These are phyloP conservation scores for Rhizophora apiculata DNA, from an alignment of 345 rosid species.

Conservation along the genomic window DNA sequence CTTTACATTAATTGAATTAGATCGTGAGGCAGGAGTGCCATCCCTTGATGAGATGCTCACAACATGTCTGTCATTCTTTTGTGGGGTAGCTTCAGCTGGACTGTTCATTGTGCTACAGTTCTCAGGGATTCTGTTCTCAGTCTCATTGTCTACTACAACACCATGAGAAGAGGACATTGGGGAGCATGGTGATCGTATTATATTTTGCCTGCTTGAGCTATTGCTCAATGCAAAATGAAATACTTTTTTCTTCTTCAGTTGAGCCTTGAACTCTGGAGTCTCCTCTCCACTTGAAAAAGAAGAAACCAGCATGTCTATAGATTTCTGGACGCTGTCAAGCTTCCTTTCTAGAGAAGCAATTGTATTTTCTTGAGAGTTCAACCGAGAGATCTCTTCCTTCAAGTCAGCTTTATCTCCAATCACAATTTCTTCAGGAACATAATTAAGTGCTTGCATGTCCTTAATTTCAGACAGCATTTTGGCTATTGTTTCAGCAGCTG, in stretches of 20 bases:
- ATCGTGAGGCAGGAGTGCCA: slow-evolving; percentile 51
- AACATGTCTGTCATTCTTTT: slow-evolving; percentile 32
- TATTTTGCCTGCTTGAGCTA: slow-evolving; percentile 69
- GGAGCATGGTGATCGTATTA: slow-evolving; percentile 80
- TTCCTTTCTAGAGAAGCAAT: slow-evolving; percentile 74
- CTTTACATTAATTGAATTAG: slow-evolving; percentile 80
- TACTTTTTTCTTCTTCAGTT: slow-evolving; percentile 61
- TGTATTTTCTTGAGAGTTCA: slow-evolving; percentile 66
- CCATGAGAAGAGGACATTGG: slow-evolving; percentile 66
- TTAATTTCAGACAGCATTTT: slow-evolving; percentile 80
- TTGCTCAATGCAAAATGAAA: slow-evolving; percentile 72
- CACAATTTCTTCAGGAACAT: slow-evolving; percentile 48
- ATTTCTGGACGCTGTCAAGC: slow-evolving; percentile 84
- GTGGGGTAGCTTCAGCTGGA: slow-evolving; percentile 37
- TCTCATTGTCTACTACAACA: slow-evolving; percentile 41
- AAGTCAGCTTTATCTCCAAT: slow-evolving; percentile 52
- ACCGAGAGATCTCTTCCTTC: slow-evolving; percentile 75
- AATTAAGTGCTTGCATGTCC: slow-evolving; percentile 63
- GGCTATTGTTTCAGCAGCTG: slow-evolving; percentile 70
- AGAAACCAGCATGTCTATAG: slow-evolving; percentile 69
- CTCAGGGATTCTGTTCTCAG: slow-evolving; percentile 77
- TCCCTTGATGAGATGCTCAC: slow-evolving; percentile 48
- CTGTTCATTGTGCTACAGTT: slow-evolving; percentile 29
- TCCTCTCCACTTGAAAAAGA: slow-evolving; percentile 51
- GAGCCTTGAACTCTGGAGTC: slow-evolving; percentile 53